Base-by-base conservation (phyloP, 805 yeast genomes). In the Cyberlindnera meyerae region DNA sequence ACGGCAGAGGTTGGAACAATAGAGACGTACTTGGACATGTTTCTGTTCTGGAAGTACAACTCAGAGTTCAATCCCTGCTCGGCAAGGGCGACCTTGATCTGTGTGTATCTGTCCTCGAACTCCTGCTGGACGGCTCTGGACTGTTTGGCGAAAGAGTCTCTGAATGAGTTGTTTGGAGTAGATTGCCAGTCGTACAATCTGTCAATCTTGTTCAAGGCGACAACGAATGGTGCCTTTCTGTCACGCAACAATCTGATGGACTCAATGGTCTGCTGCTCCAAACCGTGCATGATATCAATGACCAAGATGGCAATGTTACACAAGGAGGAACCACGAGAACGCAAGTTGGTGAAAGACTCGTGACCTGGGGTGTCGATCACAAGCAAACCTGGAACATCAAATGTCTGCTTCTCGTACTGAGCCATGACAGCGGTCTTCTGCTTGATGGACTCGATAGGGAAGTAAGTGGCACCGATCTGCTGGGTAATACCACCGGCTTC, bases 401-500 rank as follows among this genome's bases (percentile, higher is more conserved):
- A 90, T 16, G 82, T 71, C 59, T 80, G 79, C 57, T 84, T 83
- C 61, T 86, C 96, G 59, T 79, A 83, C 47, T 78, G 71, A 39
- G 84, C 77, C 97, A 93, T 90, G 34, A 83, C 94, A 31, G 78
- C 82, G 18, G 97, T 93, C 69, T 93, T 93, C 57, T 79, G 79
- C 63, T 81, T 80, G 55, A 93, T 86, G 29, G 97, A 88, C 21
- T 83, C 94, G 50, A 93, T 88, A 44, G 98, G 98, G 86, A 93
- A 93, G 63, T 93, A 93, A 16, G 99, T 93, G 39, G 99, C 99
- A 77, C 99, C 99, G 60, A 93, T 93, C 68, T 93, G 99, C 75
- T 93, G 99, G 48, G 99, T 93, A 62, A 93, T 93, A 71, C 99
- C 99, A 71, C 99, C 99, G 38, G 99, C 99, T 70, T 93, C 99